Evolutionary conservation across 805 yeast genomes (phyloP).

Genomic region (Ogataea wickerhamii): DNA sequence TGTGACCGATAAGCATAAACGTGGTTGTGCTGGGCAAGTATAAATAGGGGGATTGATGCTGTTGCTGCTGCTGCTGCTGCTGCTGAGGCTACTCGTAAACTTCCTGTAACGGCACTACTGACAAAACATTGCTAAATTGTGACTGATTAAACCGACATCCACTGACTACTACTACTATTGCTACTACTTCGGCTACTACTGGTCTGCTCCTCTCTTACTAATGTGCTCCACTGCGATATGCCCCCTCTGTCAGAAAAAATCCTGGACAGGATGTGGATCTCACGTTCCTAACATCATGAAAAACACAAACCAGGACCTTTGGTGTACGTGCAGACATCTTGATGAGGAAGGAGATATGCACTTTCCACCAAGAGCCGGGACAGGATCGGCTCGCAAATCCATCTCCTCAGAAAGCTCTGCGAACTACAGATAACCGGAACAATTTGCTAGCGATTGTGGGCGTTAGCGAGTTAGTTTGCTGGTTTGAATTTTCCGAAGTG

Average conservation of each 20-base stretch:
- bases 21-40: background rate
- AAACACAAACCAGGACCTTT: constrained; percentile 40
- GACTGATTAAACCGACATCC: no score
- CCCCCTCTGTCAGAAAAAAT: constrained; percentile 43
- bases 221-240: constrained; percentile 38
- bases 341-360: constrained; percentile 37
- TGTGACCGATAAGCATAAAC: background rate
- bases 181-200: no score
- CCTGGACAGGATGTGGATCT: constrained; percentile 66
- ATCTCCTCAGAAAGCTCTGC: constrained; percentile 24
- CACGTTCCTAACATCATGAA: constrained; percentile 56
- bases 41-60: background rate
- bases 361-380: constrained; percentile 62
- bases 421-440: constrained; percentile 3
- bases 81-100: no score
- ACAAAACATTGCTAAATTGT: no score
- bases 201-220: constrained; percentile 1
- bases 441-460: no score
- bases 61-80: no score
- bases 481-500: no score
- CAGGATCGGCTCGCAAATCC: constrained; percentile 47
- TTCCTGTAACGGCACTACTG: no score
- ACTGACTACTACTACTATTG: background rate
- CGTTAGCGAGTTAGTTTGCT: no score
- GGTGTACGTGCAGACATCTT: constrained; percentile 54